Base-by-base conservation (phyloP, 2,329 filamentous ascomycete genomes). In the Ophiostoma quercus region DNA sequence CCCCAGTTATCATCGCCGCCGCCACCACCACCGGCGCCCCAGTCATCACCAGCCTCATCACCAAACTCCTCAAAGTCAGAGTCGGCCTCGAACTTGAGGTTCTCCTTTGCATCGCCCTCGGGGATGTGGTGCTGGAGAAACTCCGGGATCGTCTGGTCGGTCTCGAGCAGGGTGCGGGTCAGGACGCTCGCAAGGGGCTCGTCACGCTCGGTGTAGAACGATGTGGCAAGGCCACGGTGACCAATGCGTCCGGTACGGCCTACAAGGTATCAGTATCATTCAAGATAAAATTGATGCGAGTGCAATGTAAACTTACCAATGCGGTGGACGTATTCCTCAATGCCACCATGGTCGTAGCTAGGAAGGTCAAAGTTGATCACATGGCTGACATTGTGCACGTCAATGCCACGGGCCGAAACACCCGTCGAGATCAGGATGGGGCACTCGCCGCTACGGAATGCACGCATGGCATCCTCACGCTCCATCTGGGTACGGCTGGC, bases 311-410 rank as follows among this genome's bases (percentile, higher is more conserved):
- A 76, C 84, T 80, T 87, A 92, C 91, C 95, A 77, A 98, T 98
- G 14, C 95, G 92, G 77, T 99, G 95, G 34, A 91, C 88, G 75
- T 98, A 99, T 78, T 98, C 95, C 67, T 92, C 88, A 70, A 97
- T 96, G 1, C 94, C 94, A n/a, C 92, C 93, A 74, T 94, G 85
- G 0, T 87, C 82, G 62, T 83, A 80, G 5, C 84, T 88, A 0
- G 94, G 94, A 1, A 98, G 82, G 72, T 98, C 94, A 75, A 89
- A 98, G 80, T 99, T 98, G 84, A 99, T 90, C 71, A 99, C 91
- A 73, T 97, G 92, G 82, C 89, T 88, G 6, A 98, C 90, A 73
- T 95, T 92, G 71, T 87, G 87, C 47, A 97, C 90, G 74, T 98
- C 94, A 43, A 97, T 88, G 7, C 95, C 95, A 75, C 95, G 92